Evolutionary conservation across 2,329 filamentous ascomycete genomes (phyloP).

Genomic region (Stagonosporopsis cucurbitacearum): DNA sequence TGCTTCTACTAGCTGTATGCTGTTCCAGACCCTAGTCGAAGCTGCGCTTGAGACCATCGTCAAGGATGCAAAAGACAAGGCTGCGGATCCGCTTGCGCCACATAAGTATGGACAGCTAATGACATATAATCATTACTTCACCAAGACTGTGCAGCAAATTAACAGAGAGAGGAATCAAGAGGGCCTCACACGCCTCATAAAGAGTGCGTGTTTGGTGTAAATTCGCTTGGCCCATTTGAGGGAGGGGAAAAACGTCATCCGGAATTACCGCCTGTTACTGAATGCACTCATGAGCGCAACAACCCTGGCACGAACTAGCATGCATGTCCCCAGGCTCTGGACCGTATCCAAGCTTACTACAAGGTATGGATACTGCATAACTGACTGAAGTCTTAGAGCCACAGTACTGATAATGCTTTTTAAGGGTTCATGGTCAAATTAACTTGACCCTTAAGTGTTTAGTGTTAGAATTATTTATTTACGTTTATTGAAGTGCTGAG

Average conservation of each 20-base stretch:
- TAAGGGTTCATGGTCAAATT: no score
- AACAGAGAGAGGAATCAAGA: conserved; percentile 26
- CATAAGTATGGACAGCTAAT: conserved; percentile 43
- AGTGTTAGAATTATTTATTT: no score
- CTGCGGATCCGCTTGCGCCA: conserved; percentile 1
- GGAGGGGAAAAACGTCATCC: not conserved
- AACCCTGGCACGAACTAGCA: conserved; percentile 48
- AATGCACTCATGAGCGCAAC: conserved; percentile 10
- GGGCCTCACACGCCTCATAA: conserved; percentile 31
- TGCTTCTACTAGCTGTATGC: not conserved
- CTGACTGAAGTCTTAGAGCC: no score
- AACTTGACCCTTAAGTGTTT: no score
- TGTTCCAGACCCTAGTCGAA: not conserved
- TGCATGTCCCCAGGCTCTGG: conserved; percentile 45
- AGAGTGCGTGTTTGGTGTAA: not conserved
- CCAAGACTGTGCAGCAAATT: conserved; percentile 44
- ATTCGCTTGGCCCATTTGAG: not conserved
- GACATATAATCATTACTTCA: conserved; percentile 51
- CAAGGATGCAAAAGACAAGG: not conserved
- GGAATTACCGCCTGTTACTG: not conserved
- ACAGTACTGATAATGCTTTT: no score
- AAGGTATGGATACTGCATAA: conserved; percentile 44
- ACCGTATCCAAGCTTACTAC: conserved; percentile 52
- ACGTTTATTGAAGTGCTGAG: no score
- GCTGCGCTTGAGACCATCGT: not conserved